phyloP scores from a whole-genome alignment of 2,329 filamentous ascomycete genomes.

The Purpureocillium lavendulum region DNA sequence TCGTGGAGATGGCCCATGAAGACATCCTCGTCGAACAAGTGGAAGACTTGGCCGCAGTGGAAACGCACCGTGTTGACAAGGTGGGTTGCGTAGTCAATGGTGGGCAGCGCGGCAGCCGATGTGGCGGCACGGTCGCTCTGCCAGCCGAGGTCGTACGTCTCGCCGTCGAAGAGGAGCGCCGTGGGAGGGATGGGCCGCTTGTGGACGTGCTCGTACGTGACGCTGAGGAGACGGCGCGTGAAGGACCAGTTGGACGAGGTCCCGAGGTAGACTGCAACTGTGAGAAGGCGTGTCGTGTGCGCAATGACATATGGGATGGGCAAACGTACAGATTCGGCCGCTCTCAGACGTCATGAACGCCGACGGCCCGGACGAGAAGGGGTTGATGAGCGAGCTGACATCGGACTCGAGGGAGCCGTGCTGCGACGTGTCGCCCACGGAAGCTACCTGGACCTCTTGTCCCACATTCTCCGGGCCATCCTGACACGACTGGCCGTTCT shows the following conservation, averaged over 20 bases:
- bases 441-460: too few relatives aligned
- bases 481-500: too few relatives aligned
- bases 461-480: too few relatives aligned
- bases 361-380: conserved; percentile 28
- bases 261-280: conserved; percentile 37
- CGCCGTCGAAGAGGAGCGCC: conserved; percentile 40
- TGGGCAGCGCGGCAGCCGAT: conserved; percentile 26
- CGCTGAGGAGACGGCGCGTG: conserved; percentile 36
- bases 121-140: conserved; percentile 26
- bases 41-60: conserved; percentile 44
- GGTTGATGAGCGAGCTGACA: conserved; percentile 27
- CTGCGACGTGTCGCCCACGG: too few relatives aligned
- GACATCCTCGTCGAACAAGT: conserved; percentile 43
- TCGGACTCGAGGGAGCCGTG: conserved; percentile 3
- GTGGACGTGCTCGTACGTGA: conserved; percentile 37
- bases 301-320: too few relatives aligned
- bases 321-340: conserved; percentile 31
- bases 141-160: conserved; percentile 43
- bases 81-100: conserved; percentile 42
- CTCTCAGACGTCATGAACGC: conserved; percentile 31
- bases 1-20: conserved; percentile 32
- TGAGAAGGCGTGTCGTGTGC: too few relatives aligned
- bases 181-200: conserved; percentile 31
- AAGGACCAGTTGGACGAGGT: conserved; percentile 51
- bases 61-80: conserved; percentile 49